These are phyloP conservation scores for Trichoderma koningii DNA, from an alignment of 2,329 filamentous ascomycete species.

Conservation along the genomic window DNA sequence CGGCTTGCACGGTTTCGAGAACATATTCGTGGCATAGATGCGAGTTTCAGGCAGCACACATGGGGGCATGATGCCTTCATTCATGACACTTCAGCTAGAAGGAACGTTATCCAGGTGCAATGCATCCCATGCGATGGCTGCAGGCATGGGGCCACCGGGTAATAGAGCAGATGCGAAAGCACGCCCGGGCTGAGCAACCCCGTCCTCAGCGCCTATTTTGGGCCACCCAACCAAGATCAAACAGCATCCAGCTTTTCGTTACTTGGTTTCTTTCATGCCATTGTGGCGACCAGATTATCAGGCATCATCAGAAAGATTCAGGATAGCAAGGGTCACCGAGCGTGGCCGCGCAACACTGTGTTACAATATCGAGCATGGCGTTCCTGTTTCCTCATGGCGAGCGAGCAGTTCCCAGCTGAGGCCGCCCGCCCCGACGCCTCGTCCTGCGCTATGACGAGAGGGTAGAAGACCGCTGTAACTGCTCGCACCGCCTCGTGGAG, in stretches of 20 bases:
- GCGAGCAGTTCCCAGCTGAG: slow-evolving; percentile 18
- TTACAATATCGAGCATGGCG: not conserved
- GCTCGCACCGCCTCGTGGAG: slow-evolving; percentile 19
- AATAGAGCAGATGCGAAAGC: slow-evolving; percentile 1
- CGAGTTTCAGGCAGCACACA: not conserved
- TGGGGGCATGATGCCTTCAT: not conserved
- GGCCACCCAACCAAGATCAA: not conserved
- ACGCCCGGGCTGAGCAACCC: slow-evolving; percentile 12
- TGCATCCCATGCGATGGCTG: not conserved
- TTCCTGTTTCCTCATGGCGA: not conserved
- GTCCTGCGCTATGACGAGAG: not conserved
- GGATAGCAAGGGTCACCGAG: not conserved
- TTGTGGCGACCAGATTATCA: no score
- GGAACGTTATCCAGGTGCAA: not conserved
- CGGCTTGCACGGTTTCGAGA: not conserved
- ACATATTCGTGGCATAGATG: not conserved
- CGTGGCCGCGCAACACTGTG: not conserved
- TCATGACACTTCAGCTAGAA: no score
- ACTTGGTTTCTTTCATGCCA: not conserved
- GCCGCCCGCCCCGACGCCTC: not conserved
- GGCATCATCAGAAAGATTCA: not conserved
- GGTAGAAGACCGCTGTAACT: not conserved
- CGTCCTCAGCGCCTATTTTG: not conserved
- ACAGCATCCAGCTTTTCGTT: no score
- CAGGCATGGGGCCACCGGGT: not conserved